phyloP scores from a whole-genome alignment of 202 grass and related monocot genomes.

The Brachypodium distachyon region DNA sequence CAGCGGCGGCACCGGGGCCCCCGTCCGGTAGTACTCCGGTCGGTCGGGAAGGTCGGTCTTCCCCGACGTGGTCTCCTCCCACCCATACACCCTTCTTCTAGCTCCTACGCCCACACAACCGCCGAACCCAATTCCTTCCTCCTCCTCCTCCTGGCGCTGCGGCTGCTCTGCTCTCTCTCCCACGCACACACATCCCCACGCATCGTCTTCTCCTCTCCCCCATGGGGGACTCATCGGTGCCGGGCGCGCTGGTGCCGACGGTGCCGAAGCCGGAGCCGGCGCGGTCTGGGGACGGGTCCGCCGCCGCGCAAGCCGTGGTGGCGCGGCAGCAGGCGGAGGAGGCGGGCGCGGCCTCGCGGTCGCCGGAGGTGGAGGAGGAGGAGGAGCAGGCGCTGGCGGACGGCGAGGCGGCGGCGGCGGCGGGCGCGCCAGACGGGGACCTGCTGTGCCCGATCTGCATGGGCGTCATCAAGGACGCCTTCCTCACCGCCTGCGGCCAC shows the following conservation, averaged over 20 bases:
- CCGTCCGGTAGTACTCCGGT: neutral
- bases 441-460: slow-evolving; percentile 98
- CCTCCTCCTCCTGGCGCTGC: too few species aligned
- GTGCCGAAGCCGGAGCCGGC: slow-evolving; percentile 55
- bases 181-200: slow-evolving; percentile 16
- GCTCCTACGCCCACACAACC: neutral
- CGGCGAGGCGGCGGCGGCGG: slow-evolving; percentile 2
- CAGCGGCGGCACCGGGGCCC: neutral
- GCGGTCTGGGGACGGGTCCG: slow-evolving; percentile 18
- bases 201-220: neutral
- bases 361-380: neutral
- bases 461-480: slow-evolving; percentile 96
- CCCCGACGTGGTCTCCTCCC: slow-evolving; percentile 64
- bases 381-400: neutral
- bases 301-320: neutral
- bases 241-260: slow-evolving; percentile 76
- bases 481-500: slow-evolving; percentile 90
- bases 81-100: slow-evolving; percentile 60
- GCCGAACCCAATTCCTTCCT: slow-evolving; percentile 30
- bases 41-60: neutral
- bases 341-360: neutral
- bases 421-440: slow-evolving; percentile 53
- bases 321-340: slow-evolving; percentile 6
- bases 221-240: slow-evolving; percentile 73
- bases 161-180: too few species aligned